Evolutionary conservation across 495 filamentous ascomycete genomes (phyloP).

Genomic region (Arthonia radiata): DNA sequence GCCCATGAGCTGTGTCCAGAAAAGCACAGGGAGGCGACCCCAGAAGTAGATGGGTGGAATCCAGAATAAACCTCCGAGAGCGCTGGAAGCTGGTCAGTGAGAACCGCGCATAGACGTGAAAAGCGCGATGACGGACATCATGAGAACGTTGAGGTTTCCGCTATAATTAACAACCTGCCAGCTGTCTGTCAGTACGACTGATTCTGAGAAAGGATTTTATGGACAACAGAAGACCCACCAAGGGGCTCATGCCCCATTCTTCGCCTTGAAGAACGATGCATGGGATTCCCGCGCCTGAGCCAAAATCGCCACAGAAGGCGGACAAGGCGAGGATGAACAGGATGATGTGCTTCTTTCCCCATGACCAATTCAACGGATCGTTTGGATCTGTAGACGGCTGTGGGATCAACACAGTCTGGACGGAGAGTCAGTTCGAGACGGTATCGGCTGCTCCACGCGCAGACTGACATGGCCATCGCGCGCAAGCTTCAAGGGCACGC

Average conservation of each 20-base stretch:
- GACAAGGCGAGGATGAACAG: constrained; percentile 25
- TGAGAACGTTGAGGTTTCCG: constrained; percentile 26
- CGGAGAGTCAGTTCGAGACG: too few species aligned
- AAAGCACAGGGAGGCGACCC: constrained; percentile 33
- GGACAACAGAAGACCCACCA: constrained; percentile 1
- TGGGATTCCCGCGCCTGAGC: constrained; percentile 27
- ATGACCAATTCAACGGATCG: constrained; percentile 42
- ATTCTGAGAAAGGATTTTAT: constrained; percentile 5
- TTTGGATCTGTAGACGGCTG: constrained; percentile 65
- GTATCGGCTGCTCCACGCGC: too few species aligned
- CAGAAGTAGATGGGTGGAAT: constrained; percentile 31
- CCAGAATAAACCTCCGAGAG: constrained; percentile 28
- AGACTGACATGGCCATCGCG: too few species aligned
- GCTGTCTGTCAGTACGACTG: background rate
- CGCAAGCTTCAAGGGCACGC: too few species aligned
- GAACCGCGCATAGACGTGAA: too few species aligned
- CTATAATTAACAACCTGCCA: background rate
- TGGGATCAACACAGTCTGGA: constrained; percentile 37
- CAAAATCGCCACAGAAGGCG: constrained; percentile 33
- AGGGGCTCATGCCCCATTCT: too few species aligned
- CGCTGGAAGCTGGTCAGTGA: too few species aligned
- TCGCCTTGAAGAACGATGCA: constrained; percentile 28
- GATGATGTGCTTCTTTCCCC: constrained; percentile 25
- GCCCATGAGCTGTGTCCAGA: too few species aligned
- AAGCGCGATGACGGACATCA: too few species aligned